Conservation (phyloP, 2,329 filamentous ascomycete species). For the Chaetomium strumarium region DNA sequence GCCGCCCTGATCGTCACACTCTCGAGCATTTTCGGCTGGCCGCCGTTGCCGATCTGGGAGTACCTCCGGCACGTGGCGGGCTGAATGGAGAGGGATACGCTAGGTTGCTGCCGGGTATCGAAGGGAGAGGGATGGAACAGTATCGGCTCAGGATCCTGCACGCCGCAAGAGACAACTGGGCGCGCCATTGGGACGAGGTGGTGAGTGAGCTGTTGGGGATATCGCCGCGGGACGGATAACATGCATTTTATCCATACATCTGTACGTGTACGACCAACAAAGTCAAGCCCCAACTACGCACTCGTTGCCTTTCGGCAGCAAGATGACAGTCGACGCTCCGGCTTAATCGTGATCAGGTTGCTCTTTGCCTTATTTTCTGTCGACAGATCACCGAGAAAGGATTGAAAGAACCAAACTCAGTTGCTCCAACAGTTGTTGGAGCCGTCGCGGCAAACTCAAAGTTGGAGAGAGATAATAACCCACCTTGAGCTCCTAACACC, state of each 20-base stretch:
- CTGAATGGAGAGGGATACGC: neutral
- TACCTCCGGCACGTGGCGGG: conserved; percentile 8
- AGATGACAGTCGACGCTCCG: conserved; percentile 90
- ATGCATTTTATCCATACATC: neutral
- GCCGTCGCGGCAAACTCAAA: conserved; percentile 47
- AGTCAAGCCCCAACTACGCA: conserved; percentile 96
- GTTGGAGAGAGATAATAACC: neutral
- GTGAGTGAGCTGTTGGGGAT: neutral
- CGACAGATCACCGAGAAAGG: conserved; percentile 78
- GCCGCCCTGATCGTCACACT: conserved; percentile 10
- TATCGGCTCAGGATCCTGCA: neutral
- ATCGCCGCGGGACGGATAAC: neutral
- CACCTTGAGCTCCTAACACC: conserved; percentile 1
- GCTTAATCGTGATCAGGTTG: conserved; percentile 91
- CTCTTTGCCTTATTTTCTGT: conserved; percentile 59
- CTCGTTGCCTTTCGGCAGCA: conserved; percentile 67
- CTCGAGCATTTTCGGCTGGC: conserved; percentile 16
- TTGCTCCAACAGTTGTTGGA: conserved; percentile 50
- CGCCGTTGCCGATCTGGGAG: conserved; percentile 12
- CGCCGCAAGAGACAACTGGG: neutral
- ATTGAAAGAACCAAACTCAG: conserved; percentile 55
- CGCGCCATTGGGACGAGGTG: neutral
- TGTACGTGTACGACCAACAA: conserved; percentile 72
- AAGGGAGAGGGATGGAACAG: neutral
- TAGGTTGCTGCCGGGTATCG: neutral